Evolutionary conservation across 371 early-diverging fungal species (phyloP).

Genomic region (Phascolomyces articulosus): DNA sequence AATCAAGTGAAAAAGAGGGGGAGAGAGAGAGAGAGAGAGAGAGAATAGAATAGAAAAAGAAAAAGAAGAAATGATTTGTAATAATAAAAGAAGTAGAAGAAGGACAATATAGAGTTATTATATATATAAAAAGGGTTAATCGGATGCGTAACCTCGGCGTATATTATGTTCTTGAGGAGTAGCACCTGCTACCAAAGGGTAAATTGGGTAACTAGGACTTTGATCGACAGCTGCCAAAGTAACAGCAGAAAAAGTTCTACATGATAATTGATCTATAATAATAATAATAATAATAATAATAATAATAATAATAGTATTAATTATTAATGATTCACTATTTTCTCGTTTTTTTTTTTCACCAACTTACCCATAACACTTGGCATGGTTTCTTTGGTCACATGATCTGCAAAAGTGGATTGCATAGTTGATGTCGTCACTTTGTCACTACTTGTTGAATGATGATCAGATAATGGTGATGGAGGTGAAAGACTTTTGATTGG

Average conservation of each 20-base stretch:
- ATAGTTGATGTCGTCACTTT: background rate
- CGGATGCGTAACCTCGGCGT: slow-evolving; percentile 12
- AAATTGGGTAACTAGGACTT: slow-evolving; percentile 21
- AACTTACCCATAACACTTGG: slow-evolving; percentile 31
- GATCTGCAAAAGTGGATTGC: background rate
- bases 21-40: background rate
- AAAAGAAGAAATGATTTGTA: background rate
- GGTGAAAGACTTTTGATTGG: slow-evolving; percentile 11
- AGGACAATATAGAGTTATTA: background rate
- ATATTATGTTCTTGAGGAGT: background rate
- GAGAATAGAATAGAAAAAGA: slow-evolving; percentile 4
- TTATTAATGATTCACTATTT: too few relatives aligned
- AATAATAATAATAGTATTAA: slow-evolving; percentile 1
- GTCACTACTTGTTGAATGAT: slow-evolving; percentile 4
- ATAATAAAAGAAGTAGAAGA: background rate
- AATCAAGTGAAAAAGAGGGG: background rate
- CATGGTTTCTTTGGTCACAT: slow-evolving; percentile 22
- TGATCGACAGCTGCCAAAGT: slow-evolving; percentile 19
- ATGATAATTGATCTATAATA: slow-evolving; percentile 31
- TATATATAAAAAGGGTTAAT: slow-evolving; percentile 5
- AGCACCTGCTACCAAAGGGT: slow-evolving; percentile 8
- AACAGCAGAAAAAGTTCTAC: slow-evolving; percentile 36
- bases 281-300: background rate
- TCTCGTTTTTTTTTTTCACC: background rate
- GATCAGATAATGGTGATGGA: slow-evolving; percentile 5